These are phyloP conservation scores for Blastobotrys serpentis DNA, from an alignment of 1,139 yeast genomes.

Conservation along the genomic window DNA sequence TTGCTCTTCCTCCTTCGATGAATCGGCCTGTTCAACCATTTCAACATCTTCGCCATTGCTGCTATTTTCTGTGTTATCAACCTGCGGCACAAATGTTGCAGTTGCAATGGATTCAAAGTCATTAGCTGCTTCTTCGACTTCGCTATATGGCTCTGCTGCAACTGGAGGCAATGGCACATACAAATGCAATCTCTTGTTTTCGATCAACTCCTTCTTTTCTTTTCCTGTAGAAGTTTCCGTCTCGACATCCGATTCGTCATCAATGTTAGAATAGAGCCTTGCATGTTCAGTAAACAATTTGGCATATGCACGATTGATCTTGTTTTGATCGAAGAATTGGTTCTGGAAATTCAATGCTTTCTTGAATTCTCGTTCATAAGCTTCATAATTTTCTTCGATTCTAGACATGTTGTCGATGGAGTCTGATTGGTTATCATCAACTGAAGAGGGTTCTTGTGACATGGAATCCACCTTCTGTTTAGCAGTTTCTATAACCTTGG, in stretches of 20 bases:
- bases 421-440: constrained; percentile 15
- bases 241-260: constrained; percentile 13
- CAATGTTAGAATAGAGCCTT: constrained; percentile 9
- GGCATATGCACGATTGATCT: constrained; percentile 10
- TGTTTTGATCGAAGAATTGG: constrained; percentile 18
- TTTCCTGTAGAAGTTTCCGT: constrained; percentile 9
- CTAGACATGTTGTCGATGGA: constrained; percentile 21
- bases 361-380: constrained; percentile 24
- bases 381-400: constrained; percentile 24
- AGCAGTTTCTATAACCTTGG: constrained; percentile 47
- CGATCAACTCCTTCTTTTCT: constrained; percentile 1
- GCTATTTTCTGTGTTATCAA: constrained; percentile 8
- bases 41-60: constrained; percentile 16
- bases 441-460: not conserved
- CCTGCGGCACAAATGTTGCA: constrained; percentile 3
- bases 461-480: constrained; percentile 22
- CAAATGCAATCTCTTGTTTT: constrained; percentile 20
- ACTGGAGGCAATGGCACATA: constrained; percentile 23
- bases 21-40: constrained; percentile 13
- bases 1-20: constrained; percentile 9
- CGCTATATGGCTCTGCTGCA: constrained; percentile 19
- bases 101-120: constrained; percentile 9
- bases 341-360: constrained; percentile 24
- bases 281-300: constrained; percentile 15
- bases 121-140: constrained; percentile 9